Base-by-base conservation (phyloP, 2,329 filamentous ascomycete genomes). In the Colletotrichum tropicale region DNA sequence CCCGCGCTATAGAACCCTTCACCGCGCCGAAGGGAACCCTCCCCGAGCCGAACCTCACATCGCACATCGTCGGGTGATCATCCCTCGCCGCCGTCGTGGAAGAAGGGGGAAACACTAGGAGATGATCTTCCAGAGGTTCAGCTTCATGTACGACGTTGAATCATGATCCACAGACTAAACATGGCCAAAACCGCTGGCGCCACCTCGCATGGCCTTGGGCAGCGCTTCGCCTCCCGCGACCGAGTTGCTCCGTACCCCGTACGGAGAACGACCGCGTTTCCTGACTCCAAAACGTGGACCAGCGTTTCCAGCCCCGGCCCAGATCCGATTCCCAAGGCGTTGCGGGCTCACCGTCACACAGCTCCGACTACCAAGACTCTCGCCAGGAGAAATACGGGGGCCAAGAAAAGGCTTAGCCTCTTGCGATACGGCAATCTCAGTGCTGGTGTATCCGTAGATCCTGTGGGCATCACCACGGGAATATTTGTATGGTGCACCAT, bases 211-310 rank as follows among this genome's bases (percentile, higher is more conserved):
- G 24, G 43, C 43, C 43, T 52, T 52, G 43, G 43, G 10, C 6
- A 52, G 36, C 38, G 55, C 71, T 74, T 58, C 56, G 69, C 56
- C 69, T 67, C 71, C 58, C 36, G 43, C 43, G 13, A 26, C 24
- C 58, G n/a, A 48, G 43, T 0, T 52, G 43, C 43, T 52, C 43
- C 38, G 18, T 28, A 24, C 28, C 15, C 52, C 52, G 30, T 71
- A 43, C 36, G 26, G 67, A 30, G 36, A 30, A 32, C 26, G 67
- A 36, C 36, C 38, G 56, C 32, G 70, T 68, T 73, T 71, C 69
- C 69, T 58, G 38, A 75, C 43, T 64, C 62, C 69, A 16, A 75
- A 72, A 75, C 69, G 52, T 62, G 43, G 16, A 64, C 62, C 73
- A 68, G 73, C 69, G 73, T 73, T 72, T 64, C 69, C 43, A 48